A percentile compares a stretch with the other conserved stretches of the same genome.
Evolutionary conservation across 2,329 filamentous ascomycete genomes (phyloP).

Genomic region (Alternaria dauci): DNA sequence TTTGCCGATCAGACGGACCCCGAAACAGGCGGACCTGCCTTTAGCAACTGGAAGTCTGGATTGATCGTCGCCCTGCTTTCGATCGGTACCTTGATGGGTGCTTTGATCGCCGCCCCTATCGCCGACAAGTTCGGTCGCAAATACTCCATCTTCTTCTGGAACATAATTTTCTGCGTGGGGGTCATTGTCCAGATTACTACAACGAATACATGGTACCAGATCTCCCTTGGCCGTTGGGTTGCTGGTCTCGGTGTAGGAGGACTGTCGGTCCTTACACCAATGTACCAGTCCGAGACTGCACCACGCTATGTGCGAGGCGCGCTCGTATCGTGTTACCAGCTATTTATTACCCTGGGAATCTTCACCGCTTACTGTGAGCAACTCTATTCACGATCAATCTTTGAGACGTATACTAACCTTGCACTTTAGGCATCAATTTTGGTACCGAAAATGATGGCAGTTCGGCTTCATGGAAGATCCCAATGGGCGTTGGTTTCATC

Average conservation of each 20-base stretch:
- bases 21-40: conserved; percentile 31
- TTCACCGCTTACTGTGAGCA: conserved; percentile 54
- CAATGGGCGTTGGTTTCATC: conserved; percentile 67
- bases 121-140: conserved; percentile 70
- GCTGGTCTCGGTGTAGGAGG: conserved; percentile 72
- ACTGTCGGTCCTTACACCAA: conserved; percentile 64
- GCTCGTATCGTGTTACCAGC: conserved; percentile 70
- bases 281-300: conserved; percentile 74
- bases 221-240: conserved; percentile 70
- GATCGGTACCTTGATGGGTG: conserved; percentile 77
- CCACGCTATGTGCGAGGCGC: conserved; percentile 71
- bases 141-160: conserved; percentile 68
- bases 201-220: conserved; percentile 66
- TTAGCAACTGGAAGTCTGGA: conserved; percentile 45
- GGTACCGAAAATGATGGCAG: conserved; percentile 62
- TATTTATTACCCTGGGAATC: conserved; percentile 75
- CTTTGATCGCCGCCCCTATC: conserved; percentile 66
- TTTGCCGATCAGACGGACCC: conserved; percentile 38
- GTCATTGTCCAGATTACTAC: conserved; percentile 72
- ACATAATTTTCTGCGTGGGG: conserved; percentile 70
- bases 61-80: conserved; percentile 61
- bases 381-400: not conserved
- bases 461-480: conserved; percentile 69
- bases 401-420: not conserved
- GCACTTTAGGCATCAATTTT: conserved; percentile 59